Conservation (phyloP, 192 early-diverging fungal species). For the Coemansia guatemalensis region DNA sequence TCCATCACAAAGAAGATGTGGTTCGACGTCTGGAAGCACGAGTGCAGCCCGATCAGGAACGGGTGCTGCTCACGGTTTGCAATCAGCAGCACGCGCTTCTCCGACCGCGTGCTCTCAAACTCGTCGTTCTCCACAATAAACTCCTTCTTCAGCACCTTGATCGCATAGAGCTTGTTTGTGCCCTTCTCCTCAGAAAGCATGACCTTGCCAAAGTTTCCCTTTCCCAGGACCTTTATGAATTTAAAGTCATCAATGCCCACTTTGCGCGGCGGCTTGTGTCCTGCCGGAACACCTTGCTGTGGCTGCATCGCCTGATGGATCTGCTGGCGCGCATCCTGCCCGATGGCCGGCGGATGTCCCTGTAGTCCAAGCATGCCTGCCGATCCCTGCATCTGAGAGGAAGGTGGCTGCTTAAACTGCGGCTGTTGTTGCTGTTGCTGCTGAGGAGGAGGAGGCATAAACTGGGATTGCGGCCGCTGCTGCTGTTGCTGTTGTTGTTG, state of each 20-base stretch:
- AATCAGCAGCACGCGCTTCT: slow-evolving; percentile 91
- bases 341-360: slow-evolving; percentile 9
- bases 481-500: slow-evolving; percentile 28
- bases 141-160: slow-evolving; percentile 98
- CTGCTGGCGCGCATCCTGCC: slow-evolving; percentile 31
- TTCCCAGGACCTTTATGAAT: slow-evolving; percentile 92
- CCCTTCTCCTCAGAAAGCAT: slow-evolving; percentile 95
- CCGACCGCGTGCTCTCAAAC: slow-evolving; percentile 88
- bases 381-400: neutral
- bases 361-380: neutral
- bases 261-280: slow-evolving; percentile 54
- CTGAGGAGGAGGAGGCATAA: neutral
- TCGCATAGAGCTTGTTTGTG: slow-evolving; percentile 82
- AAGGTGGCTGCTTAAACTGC: slow-evolving; percentile 9
- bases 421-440: slow-evolving; percentile 20
- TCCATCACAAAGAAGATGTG: slow-evolving; percentile 99
- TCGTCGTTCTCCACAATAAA: slow-evolving; percentile 99
- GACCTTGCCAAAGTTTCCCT: slow-evolving; percentile 99
- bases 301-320: slow-evolving; percentile 50
- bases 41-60: slow-evolving; percentile 95
- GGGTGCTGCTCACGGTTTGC: slow-evolving; percentile 91
- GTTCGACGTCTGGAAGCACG: slow-evolving; percentile 94
- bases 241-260: slow-evolving; percentile 91
- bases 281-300: slow-evolving; percentile 11
- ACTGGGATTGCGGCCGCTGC: slow-evolving; percentile 33